Conservation (phyloP, 768 basidiomycete species). For the Lactifluus subvellereus region DNA sequence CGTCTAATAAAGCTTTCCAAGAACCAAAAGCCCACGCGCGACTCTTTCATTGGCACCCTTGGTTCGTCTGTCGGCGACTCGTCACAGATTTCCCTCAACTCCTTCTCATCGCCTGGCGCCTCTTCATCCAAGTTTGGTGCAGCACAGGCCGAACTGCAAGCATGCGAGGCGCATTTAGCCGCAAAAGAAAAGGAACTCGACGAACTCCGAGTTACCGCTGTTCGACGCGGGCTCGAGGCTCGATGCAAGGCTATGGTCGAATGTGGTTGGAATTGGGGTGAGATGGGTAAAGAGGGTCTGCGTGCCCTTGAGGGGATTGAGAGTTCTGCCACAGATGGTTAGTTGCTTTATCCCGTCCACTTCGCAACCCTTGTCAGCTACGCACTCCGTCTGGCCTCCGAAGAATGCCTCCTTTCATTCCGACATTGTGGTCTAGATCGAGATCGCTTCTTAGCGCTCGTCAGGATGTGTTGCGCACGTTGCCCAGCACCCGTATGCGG, state of each 20-base stretch:
- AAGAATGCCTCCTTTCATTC: not conserved
- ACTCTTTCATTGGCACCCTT: slow-evolving; percentile 33
- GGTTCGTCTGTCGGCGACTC: slow-evolving; percentile 41
- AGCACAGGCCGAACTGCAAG: slow-evolving; percentile 74
- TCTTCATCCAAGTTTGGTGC: slow-evolving; percentile 44
- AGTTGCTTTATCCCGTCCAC: slow-evolving; percentile 20
- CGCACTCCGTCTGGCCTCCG: not conserved
- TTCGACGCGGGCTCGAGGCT: slow-evolving; percentile 55
- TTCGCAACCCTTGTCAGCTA: slow-evolving; percentile 8
- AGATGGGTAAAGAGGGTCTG: slow-evolving; percentile 60
- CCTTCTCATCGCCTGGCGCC: slow-evolving; percentile 10
- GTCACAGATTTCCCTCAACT: slow-evolving; percentile 20
- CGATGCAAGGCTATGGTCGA: slow-evolving; percentile 62
- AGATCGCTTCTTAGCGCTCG: slow-evolving; percentile 4
- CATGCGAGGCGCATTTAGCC: slow-evolving; percentile 72
- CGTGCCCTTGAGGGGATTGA: slow-evolving; percentile 35
- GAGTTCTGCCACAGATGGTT: slow-evolving; percentile 25
- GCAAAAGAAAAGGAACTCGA: slow-evolving; percentile 62
- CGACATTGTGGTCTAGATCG: not conserved
- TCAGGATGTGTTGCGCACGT: not conserved
- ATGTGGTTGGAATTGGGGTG: slow-evolving; percentile 62
- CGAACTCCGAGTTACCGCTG: slow-evolving; percentile 43
- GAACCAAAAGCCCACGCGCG: slow-evolving; percentile 40
- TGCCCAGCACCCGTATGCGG: not conserved
- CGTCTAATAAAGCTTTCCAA: slow-evolving; percentile 77